A percentile compares a stretch with the other conserved stretches of the same genome.
These are phyloP conservation scores for Neltuma alba DNA, from an alignment of 306 rosid species.

Conservation along the genomic window DNA sequence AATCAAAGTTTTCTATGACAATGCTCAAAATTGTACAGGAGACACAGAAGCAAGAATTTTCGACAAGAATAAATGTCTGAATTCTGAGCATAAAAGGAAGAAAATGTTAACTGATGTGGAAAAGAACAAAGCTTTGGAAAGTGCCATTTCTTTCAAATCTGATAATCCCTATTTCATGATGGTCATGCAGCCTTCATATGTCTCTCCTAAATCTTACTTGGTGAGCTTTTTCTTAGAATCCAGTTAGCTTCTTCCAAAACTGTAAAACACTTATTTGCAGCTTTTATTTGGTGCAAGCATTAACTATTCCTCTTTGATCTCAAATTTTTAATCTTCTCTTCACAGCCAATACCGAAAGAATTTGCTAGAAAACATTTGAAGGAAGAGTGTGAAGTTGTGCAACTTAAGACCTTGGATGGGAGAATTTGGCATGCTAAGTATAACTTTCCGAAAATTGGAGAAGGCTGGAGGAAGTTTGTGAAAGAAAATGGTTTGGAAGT, in stretches of 20 bases:
- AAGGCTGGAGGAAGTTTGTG: not conserved
- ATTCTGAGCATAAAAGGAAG: not conserved
- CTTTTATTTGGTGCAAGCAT: not conserved
- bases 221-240: conserved; percentile 10
- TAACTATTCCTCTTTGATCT: not conserved
- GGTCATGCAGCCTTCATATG: not conserved
- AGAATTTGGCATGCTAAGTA: not conserved
- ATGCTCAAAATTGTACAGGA: not conserved
- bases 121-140: not conserved
- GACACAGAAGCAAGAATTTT: not conserved
- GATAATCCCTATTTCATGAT: not conserved
- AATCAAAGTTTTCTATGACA: not conserved
- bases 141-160: not conserved
- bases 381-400: not conserved
- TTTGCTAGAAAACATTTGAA: not conserved
- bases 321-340: not conserved
- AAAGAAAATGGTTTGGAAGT: not conserved
- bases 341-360: not conserved
- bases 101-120: not conserved
- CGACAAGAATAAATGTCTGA: not conserved
- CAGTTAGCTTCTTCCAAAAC: not conserved
- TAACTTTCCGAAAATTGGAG: not conserved
- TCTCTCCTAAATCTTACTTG: not conserved
- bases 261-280: not conserved
- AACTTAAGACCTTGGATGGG: conserved; percentile 8